Percentiles rank a stretch among this genome's conserved stretches.
These are phyloP conservation scores for Lobosporangium transversale DNA, from an alignment of 192 early-diverging fungal species.

Conservation along the genomic window DNA sequence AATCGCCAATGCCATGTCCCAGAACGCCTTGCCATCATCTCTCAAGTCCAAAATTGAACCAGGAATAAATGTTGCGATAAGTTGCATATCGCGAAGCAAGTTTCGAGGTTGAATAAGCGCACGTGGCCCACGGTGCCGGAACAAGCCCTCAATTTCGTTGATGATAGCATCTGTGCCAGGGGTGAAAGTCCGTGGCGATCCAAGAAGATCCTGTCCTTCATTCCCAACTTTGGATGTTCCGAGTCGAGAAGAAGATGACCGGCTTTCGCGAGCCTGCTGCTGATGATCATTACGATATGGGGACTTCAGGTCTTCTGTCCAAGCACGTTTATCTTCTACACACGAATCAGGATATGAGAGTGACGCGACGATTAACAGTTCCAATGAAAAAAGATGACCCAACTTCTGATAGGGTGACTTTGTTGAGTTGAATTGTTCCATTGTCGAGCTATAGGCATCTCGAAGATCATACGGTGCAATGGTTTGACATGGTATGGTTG, in stretches of 20 bases:
- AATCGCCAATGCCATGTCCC: slow-evolving; percentile 55
- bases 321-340: neutral
- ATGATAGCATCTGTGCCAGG: slow-evolving; percentile 56
- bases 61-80: slow-evolving; percentile 52
- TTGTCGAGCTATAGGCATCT: slow-evolving; percentile 35
- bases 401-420: slow-evolving; percentile 55
- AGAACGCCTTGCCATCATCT: slow-evolving; percentile 57
- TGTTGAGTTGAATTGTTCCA: slow-evolving; percentile 37
- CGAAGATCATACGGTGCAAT: slow-evolving; percentile 30
- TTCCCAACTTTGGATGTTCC: neutral
- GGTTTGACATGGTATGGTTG: neutral
- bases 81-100: slow-evolving; percentile 53
- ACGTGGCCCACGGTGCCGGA: slow-evolving; percentile 18
- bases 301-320: neutral
- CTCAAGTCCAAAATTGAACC: slow-evolving; percentile 48
- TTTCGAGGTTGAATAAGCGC: slow-evolving; percentile 28
- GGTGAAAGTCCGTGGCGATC: slow-evolving; percentile 19
- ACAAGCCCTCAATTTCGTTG: slow-evolving; percentile 50
- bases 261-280: neutral
- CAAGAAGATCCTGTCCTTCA: neutral
- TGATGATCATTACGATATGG: neutral
- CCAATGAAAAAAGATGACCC: slow-evolving; percentile 44
- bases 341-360: slow-evolving; percentile 50
- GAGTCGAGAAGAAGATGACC: too few species aligned
- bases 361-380: slow-evolving; percentile 51